Base-by-base conservation (phyloP, 2,329 filamentous ascomycete species). In the Trichoderma semiorbis region DNA sequence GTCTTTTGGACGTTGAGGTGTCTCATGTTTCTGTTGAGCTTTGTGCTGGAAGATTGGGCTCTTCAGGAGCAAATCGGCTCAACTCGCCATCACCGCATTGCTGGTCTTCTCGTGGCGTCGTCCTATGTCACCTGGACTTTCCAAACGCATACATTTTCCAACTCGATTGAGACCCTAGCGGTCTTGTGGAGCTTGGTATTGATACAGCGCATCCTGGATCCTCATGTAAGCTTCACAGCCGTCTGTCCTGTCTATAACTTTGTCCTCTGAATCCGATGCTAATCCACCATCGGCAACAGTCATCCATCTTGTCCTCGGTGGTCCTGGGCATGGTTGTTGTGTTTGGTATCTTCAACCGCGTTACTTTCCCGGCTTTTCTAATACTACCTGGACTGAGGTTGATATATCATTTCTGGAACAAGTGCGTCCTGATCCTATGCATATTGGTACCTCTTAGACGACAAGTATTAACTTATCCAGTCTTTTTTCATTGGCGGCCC, bases 121-220 rank as follows among this genome's bases (percentile, higher is more conserved):
- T 98, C 94, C 30, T 99, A 98, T 83, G 95, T 98, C 76, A 99
- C 96, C 62, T 99, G 96, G 95, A 98, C 95, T 58, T 97, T 95
- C 83, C 96, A 99, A 83, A 96, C 94, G 21, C 96, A 99, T 82
- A 98, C 96, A 14, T 98, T 99, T 81, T 98, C 95, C 74, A 99
- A 99, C 83, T 97, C 95, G 73, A 88, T 98, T 75, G 96, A 99
- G 84, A 98, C 96, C 3, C 85, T 99, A 76, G 88, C 95, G 65
- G 94, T 99, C 66, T 89, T 93, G 69, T 99, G 96, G 96, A 95
- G 93, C 78, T 83, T 99, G 81, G 95, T 98, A 62, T 84, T 99
- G 80, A 95, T 98, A 73, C 90, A 93, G 81, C 91, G 95, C 79
- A 96, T 98, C 75, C 86, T 92, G 60, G 90, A 92, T 75, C 90